Evolutionary conservation across 805 yeast species (phyloP).

Genomic region (Ogataea allantospora): DNA sequence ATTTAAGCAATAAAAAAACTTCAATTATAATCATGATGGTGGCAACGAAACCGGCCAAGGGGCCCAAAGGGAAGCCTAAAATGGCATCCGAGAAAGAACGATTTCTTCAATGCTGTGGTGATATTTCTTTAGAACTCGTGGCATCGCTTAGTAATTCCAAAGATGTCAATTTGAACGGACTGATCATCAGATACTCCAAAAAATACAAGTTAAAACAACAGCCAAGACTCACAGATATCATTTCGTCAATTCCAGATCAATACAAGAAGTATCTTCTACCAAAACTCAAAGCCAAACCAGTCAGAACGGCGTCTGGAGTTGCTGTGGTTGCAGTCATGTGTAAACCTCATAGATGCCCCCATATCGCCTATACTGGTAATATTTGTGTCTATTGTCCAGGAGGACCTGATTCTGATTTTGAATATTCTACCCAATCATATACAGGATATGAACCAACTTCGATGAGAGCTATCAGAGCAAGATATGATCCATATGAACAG

Average conservation of each 20-base stretch:
- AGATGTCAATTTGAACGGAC: slow-evolving; percentile 86
- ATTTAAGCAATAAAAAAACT: slow-evolving; percentile 10
- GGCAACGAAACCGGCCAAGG: slow-evolving; percentile 23
- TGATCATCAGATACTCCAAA: slow-evolving; percentile 81
- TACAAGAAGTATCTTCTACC: slow-evolving; percentile 89
- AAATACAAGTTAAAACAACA: slow-evolving; percentile 89
- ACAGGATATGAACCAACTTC: slow-evolving; percentile 99
- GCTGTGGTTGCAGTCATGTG: slow-evolving; percentile 99
- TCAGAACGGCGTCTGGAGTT: slow-evolving; percentile 96
- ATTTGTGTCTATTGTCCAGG: slow-evolving; percentile 99
- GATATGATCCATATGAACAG: slow-evolving; percentile 98
- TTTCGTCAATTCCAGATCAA: slow-evolving; percentile 93
- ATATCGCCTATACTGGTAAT: slow-evolving; percentile 97
- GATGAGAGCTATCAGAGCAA: slow-evolving; percentile 98
- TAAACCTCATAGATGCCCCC: slow-evolving; percentile 98
- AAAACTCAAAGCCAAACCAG: slow-evolving; percentile 96
- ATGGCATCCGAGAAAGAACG: slow-evolving; percentile 90
- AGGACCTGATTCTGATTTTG: slow-evolving; percentile 98
- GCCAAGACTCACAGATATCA: slow-evolving; percentile 93
- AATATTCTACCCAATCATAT: slow-evolving; percentile 95
- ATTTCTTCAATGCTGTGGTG: slow-evolving; percentile 89
- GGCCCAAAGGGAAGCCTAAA: slow-evolving; percentile 53
- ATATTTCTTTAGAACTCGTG: slow-evolving; percentile 82
- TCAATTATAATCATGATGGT: slow-evolving; percentile 23
- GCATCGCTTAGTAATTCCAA: slow-evolving; percentile 68